Base-by-base conservation (phyloP, 2,329 filamentous ascomycete species). In the Passalora sequoiae region DNA sequence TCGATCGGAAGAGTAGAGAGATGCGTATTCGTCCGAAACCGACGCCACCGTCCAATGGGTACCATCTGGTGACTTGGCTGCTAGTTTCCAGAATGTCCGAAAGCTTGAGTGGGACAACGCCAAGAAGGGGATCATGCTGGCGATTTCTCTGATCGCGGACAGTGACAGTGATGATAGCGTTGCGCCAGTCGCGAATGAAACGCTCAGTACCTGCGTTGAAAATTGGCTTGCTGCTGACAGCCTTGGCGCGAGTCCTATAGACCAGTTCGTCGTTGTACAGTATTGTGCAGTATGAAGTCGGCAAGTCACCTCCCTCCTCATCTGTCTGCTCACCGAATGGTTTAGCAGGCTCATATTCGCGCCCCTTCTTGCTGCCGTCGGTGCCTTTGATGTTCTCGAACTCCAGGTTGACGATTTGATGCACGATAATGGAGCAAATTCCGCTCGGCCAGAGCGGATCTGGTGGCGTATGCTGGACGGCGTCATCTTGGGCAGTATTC, bases 381-480 rank as follows among this genome's bases (percentile, higher is more conserved):
- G 83, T 92, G 1, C 91, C 91, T 61, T 92, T 88, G 63, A 94
- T 79, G 54, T 96, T 91, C 47, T 86, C 82, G n/a, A 96, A 73
- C 65, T 96, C 89, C 6, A 98, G 76, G 49, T 92, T 94, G 54
- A 96, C 89, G 53, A 97, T 94, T 64, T 97, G 91, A 61, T 97
- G 91, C 19, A 97, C 76, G 31, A 97, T 76, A 27, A 97, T 68
- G 56, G 84, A 89, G 61, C 91, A 81, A 15, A 98, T 74, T 44
- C 92, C 92, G 55, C 85, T 94, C 1, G 91, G 92, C 88, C 89
- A 97, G 5, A 95, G 75, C n/a, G 91, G 91, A 62, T 97, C 91
- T 0, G 91, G 91, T 4, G 92, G 92, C 0, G 89, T 97, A 60
- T 88, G 84, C 31, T 85, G 78, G 2, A 94, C 87, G 2, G 87